A percentile compares a stretch with the other conserved stretches of the same genome.
These are phyloP conservation scores for Penicillium salamii DNA, from an alignment of 495 filamentous ascomycete species.

Conservation along the genomic window DNA sequence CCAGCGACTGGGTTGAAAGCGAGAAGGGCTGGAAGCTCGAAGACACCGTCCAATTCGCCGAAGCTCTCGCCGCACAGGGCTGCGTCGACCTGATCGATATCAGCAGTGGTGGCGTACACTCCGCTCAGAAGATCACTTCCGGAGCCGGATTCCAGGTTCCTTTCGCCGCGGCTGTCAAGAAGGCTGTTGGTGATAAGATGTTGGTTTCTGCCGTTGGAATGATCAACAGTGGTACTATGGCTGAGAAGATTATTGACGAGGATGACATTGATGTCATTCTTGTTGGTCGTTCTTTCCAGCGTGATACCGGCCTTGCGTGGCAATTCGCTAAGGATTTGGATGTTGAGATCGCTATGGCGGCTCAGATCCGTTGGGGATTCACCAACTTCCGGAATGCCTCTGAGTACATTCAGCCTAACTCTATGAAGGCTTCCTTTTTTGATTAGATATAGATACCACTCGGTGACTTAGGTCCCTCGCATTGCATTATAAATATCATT, in stretches of 20 bases:
- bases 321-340: conserved; percentile 65
- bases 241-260: conserved; percentile 55
- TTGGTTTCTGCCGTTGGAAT: conserved; percentile 61
- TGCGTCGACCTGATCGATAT: conserved; percentile 66
- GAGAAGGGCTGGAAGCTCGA: conserved; percentile 56
- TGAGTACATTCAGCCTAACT: conserved; percentile 37
- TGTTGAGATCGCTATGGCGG: conserved; percentile 58
- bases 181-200: conserved; percentile 58
- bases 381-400: conserved; percentile 36
- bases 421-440: conserved; percentile 35
- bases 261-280: conserved; percentile 58
- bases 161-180: conserved; percentile 61
- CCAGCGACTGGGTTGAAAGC: conserved; percentile 61
- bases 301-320: conserved; percentile 67
- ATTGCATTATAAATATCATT: neutral
- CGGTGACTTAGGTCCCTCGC: neutral
- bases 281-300: conserved; percentile 67
- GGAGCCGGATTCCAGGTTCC: conserved; percentile 64
- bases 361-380: conserved; percentile 64
- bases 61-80: conserved; percentile 52
- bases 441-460: conserved; percentile 21
- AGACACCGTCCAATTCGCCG: conserved; percentile 55
- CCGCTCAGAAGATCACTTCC: conserved; percentile 54
- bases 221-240: conserved; percentile 59
- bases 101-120: conserved; percentile 58